A percentile compares a stretch with the other conserved stretches of the same genome.
Evolutionary conservation across 2,329 filamentous ascomycete species (phyloP).

Genomic region (Ceratocystis papillata): DNA sequence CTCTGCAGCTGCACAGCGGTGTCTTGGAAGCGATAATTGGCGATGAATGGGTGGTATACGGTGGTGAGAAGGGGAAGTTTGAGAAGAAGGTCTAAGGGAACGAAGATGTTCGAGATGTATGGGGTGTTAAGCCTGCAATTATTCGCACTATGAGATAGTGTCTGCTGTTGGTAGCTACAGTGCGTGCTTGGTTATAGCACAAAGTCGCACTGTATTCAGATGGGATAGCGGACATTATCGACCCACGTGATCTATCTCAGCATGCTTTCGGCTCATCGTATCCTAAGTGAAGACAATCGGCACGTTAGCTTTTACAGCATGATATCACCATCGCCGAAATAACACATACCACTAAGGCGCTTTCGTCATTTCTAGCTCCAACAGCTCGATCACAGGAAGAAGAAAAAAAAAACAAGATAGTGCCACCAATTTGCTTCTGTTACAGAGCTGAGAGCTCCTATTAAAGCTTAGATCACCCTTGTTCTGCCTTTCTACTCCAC

Average conservation of each 20-base stretch:
- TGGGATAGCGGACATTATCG: background rate
- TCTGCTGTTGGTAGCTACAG: background rate
- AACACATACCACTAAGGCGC: background rate
- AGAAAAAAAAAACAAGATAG: background rate
- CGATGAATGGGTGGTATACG: background rate
- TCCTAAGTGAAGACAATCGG: background rate
- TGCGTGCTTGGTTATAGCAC: background rate
- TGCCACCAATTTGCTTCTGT: background rate
- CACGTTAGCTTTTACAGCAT: background rate
- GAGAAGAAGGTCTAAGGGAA: background rate
- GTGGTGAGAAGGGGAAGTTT: background rate
- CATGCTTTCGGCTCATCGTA: background rate
- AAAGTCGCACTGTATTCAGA: background rate
- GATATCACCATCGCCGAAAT: background rate
- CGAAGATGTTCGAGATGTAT: background rate
- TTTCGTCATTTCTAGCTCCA: background rate
- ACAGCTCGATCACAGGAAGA: background rate
- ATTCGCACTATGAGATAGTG: background rate
- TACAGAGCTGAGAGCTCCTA: background rate
- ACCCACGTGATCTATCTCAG: background rate
- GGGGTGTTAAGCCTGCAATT: background rate
- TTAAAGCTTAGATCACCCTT: background rate
- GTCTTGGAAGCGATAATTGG: background rate
- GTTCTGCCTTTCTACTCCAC: constrained; percentile 7
- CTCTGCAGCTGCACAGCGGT: background rate